Percentiles rank a stretch among this genome's conserved stretches.
phyloP scores from a whole-genome alignment of 768 basidiomycete species.

The Ramaria rubella region DNA sequence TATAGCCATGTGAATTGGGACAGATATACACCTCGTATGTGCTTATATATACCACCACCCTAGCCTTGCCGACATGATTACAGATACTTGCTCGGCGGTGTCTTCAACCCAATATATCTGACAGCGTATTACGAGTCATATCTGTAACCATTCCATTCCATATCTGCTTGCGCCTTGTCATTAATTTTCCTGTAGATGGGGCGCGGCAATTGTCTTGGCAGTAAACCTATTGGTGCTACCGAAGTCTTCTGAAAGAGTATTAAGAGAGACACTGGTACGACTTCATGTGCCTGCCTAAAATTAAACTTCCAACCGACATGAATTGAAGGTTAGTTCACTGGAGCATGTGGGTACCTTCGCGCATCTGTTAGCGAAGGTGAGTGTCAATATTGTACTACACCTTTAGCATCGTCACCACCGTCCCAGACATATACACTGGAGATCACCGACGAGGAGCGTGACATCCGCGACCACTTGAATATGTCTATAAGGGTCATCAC shows the following conservation, averaged over 20 bases:
- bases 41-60: background rate
- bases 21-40: constrained; percentile 20
- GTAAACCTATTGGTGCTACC: constrained; percentile 25
- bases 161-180: background rate
- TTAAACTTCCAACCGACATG: background rate
- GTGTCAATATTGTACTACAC: background rate
- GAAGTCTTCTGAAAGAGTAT: constrained; percentile 21
- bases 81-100: constrained; percentile 9
- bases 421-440: constrained; percentile 20
- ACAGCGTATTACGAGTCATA: constrained; percentile 22
- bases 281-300: background rate
- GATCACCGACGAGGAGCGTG: constrained; percentile 23
- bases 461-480: constrained; percentile 19
- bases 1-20: background rate
- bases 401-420: background rate
- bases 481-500: constrained; percentile 21
- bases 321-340: constrained; percentile 12
- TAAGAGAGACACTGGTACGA: constrained; percentile 21
- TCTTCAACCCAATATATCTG: constrained; percentile 20
- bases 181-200: constrained; percentile 21
- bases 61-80: background rate
- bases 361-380: constrained; percentile 11
- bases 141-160: background rate
- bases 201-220: constrained; percentile 22
- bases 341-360: constrained; percentile 20